Base-by-base conservation (phyloP, 2,329 filamentous ascomycete genomes). In the Pestalotiopsis sp. region DNA sequence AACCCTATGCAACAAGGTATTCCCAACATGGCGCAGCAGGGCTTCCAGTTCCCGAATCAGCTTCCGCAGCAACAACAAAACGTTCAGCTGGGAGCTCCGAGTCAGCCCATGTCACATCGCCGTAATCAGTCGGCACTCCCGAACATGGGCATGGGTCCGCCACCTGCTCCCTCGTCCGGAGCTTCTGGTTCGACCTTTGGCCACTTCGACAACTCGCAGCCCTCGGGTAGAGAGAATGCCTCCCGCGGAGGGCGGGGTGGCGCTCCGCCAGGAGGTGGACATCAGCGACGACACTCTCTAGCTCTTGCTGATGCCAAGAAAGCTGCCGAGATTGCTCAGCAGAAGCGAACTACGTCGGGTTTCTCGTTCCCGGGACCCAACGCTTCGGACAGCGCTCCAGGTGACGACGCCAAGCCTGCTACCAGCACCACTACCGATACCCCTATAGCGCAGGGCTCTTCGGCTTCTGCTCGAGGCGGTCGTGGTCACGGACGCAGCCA, bases 81-180 rank as follows among this genome's bases (percentile, higher is more conserved):
- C 72, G 87, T 93, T 45, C 87, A 89, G 68, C 90, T 95, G 89
- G 92, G 91, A 75, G 86, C 92, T 71, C 92, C 93, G 58, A 91
- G 88, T 71, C 94, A 96, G 80, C 91, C 93, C 72, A 85, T 91
- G 75, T 91, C 94, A 81, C 96, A 99, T 87, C 94, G 96, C 81
- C 94, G 96, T 85, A 98, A 98, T 86, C 95, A 98, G 83, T 98
- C 96, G 79, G 95, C 95, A 78, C 88, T 98, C 74, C 95, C 96
- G 64, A 96, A 94, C 76, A 94, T 98, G 88, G 90, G 91, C 71
- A 93, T 97, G 90, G 94, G 93, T 27, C 93, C 90, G 39, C 92
- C 95, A 69, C 94, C 94, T 20, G 95, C 96, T 68, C 96, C 96
- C 71, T 97, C 96, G 20, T 97, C 96, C 27, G 94, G 95, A 72